phyloP scores from a whole-genome alignment of 305 asterid species.

The Fraxinus latifolia region DNA sequence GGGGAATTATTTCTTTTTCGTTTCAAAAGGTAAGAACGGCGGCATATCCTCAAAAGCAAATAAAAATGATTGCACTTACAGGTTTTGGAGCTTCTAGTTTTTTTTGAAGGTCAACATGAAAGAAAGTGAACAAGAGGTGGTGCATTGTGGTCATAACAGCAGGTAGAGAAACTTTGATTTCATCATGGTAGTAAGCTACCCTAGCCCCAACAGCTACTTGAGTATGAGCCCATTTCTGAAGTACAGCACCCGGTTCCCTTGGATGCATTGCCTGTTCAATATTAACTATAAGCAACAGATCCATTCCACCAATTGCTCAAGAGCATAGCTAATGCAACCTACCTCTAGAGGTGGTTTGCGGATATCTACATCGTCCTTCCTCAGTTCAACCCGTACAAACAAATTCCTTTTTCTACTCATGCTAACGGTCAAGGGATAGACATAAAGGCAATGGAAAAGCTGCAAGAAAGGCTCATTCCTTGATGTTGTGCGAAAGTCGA shows the following conservation, averaged over 20 bases:
- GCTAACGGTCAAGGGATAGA: slow-evolving; percentile 84
- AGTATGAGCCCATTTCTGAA: slow-evolving; percentile 78
- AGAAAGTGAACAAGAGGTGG: slow-evolving; percentile 95
- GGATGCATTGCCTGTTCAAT: slow-evolving; percentile 81
- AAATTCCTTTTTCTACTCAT: slow-evolving; percentile 92
- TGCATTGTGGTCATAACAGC: slow-evolving; percentile 89
- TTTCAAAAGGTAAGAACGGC: no score
- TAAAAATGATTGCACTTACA: slow-evolving; percentile 48
- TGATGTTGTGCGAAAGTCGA: slow-evolving; percentile 92
- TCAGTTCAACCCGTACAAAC: slow-evolving; percentile 90
- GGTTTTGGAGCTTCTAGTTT: slow-evolving; percentile 97
- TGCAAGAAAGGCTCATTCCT: slow-evolving; percentile 98
- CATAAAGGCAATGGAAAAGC: slow-evolving; percentile 96
- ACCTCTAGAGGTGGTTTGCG: slow-evolving; percentile 87
- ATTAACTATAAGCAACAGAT: slow-evolving; percentile 27
- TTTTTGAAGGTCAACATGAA: slow-evolving; percentile 93
- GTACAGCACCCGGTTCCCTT: slow-evolving; percentile 69
- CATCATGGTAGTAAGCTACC: slow-evolving; percentile 95
- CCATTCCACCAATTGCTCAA: slow-evolving; percentile 26
- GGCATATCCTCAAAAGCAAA: slow-evolving; percentile 23
- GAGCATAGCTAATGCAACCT: slow-evolving; percentile 31
- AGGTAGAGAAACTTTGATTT: slow-evolving; percentile 92
- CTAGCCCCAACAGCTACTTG: slow-evolving; percentile 95
- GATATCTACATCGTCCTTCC: slow-evolving; percentile 83
- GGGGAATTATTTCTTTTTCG: no score